Base-by-base conservation (phyloP, 352 stramenopile species). In the Globisporangium megalacanthum region DNA sequence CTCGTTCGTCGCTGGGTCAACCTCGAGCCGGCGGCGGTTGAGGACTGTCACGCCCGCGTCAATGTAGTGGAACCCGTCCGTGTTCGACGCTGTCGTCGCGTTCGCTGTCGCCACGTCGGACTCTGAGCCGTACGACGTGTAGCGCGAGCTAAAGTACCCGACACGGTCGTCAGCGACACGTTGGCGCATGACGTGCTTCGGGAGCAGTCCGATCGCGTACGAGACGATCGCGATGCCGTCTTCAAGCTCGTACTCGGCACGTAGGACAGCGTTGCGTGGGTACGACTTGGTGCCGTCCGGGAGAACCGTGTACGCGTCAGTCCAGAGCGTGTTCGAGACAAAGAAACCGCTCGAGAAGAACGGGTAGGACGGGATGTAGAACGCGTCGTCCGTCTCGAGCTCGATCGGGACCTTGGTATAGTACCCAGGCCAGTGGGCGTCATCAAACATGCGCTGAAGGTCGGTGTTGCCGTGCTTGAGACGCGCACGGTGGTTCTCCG, bases 331-430 rank as follows among this genome's bases (percentile, higher is more conserved):
- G 17, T 68, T 61, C 0, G 80, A 79, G 14, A 93, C 81, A 49
- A 86, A 95, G 61, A 94, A 96, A 6, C 84, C 86, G 51, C 79
- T 89, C 3, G 64, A 56, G 49, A 89, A 58, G 36, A 93, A 88
- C 17, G 67, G 20, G 31, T 88, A 68, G 0, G 72, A 66, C 4
- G 66, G 61, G 51, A 91, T 73, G 47, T 80, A 72, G 56, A 71
- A 83, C 17, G 69, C 69, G 13, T 72, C 61, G 7, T 89, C 71
- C 7, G 73, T 88, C 58, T 91, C 81, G n/a, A 60, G 57, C 50
- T 79, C 79, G 55, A 89, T 88, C 7, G 72, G 57, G 8, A 91
- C 61, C 33, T 73, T 75, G 9, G 60, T 69, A 17, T 75, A 57
- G 58, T 85, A 83, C 1, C 77, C 81, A 36, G 79, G 75, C 81